These are phyloP conservation scores for Populus deltoides DNA, from an alignment of 345 rosid genomes.

Conservation along the genomic window DNA sequence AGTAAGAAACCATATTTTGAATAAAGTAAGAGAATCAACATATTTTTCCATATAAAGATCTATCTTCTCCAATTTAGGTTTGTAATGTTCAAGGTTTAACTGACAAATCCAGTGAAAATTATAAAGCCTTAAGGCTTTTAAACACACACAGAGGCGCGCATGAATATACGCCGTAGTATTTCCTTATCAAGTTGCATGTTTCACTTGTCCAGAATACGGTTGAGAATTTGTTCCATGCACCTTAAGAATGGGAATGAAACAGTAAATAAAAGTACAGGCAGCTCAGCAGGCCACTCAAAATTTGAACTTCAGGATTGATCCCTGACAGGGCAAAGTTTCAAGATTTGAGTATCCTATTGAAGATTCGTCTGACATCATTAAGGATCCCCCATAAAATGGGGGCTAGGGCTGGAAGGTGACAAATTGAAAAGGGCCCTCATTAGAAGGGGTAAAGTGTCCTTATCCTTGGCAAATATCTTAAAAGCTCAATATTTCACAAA, in stretches of 20 bases:
- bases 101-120: not conserved
- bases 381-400: not conserved
- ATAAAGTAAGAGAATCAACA: not conserved
- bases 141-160: not conserved
- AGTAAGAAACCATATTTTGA: not conserved
- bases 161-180: not conserved
- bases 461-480: not conserved
- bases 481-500: not conserved
- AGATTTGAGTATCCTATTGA: not conserved
- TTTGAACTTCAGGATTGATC: not conserved
- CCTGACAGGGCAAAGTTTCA: not conserved
- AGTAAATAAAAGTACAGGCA: not conserved
- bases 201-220: not conserved
- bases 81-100: not conserved
- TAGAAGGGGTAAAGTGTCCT: not conserved
- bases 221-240: not conserved
- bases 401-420: not conserved
- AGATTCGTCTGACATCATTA: not conserved
- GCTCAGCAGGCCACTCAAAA: not conserved
- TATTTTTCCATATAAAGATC: not conserved
- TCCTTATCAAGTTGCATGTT: not conserved
- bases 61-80: not conserved
- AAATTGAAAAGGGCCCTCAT: too few relatives aligned
- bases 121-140: not conserved
- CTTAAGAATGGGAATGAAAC: not conserved